These are phyloP conservation scores for Aspergillus arachidicola DNA, from an alignment of 2,329 filamentous ascomycete species.

Conservation along the genomic window DNA sequence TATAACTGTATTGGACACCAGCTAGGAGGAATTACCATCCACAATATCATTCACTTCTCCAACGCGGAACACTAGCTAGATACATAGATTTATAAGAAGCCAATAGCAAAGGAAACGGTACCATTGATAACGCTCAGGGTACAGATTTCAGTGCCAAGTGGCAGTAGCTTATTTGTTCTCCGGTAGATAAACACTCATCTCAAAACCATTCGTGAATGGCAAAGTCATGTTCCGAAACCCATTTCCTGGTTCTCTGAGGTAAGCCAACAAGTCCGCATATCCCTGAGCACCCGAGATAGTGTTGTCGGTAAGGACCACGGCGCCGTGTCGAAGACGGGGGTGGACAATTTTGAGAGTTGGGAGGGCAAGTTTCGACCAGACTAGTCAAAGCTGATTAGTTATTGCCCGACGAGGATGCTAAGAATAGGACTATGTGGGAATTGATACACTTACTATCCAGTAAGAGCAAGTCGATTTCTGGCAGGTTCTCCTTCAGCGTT, in stretches of 20 bases:
- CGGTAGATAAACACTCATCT: slow-evolving; percentile 44
- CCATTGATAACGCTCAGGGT: fast-evolving
- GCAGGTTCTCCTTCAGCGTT: slow-evolving; percentile 54
- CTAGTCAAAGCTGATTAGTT: slow-evolving; percentile 19
- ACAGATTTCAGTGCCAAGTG: fast-evolving
- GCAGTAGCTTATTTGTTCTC: not conserved
- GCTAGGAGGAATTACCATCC: too few relatives aligned
- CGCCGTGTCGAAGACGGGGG: slow-evolving; percentile 37
- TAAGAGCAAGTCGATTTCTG: slow-evolving; percentile 61
- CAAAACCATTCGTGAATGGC: slow-evolving; percentile 53
- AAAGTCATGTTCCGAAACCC: slow-evolving; percentile 55
- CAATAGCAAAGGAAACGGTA: too few relatives aligned
- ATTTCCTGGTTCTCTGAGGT: slow-evolving; percentile 47
- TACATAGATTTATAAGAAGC: too few relatives aligned
- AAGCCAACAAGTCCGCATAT: slow-evolving; percentile 23
- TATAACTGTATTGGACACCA: too few relatives aligned
- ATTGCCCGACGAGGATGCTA: too few relatives aligned
- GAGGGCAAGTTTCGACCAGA: slow-evolving; percentile 43
- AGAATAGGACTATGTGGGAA: too few relatives aligned
- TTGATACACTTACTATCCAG: slow-evolving; percentile 61
- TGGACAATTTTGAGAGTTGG: slow-evolving; percentile 42
- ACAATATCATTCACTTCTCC: too few relatives aligned
- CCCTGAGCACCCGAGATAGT: slow-evolving; percentile 30
- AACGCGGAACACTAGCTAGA: too few relatives aligned
- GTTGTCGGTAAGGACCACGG: slow-evolving; percentile 44